These are phyloP conservation scores for Rosa persica DNA, from an alignment of 306 rosid genomes.

Conservation along the genomic window DNA sequence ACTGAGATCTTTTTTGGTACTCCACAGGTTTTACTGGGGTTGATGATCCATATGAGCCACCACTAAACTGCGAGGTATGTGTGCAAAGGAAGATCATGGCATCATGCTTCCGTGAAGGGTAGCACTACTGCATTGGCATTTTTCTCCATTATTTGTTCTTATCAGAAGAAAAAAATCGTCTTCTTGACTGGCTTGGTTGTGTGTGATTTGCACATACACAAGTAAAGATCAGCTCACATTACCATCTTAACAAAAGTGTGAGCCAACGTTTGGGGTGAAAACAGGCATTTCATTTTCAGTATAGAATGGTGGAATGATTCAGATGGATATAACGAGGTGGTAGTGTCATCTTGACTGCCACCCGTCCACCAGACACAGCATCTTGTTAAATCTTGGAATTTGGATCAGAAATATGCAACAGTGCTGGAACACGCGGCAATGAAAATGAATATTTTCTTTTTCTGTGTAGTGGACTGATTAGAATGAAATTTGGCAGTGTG, in stretches of 20 bases:
- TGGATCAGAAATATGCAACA: background rate
- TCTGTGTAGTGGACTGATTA: background rate
- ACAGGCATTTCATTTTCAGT: background rate
- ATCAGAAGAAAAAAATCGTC: background rate
- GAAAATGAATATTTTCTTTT: too few relatives aligned
- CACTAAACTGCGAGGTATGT: constrained; percentile 69
- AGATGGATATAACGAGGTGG: background rate
- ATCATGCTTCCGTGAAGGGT: background rate
- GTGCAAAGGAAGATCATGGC: constrained; percentile 6
- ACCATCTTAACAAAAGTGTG: background rate
- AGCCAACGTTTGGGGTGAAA: background rate
- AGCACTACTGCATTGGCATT: constrained; percentile 9
- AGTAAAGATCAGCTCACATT: background rate
- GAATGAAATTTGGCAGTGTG: background rate
- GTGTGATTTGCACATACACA: background rate
- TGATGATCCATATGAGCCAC: constrained; percentile 90
- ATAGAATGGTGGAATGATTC: background rate
- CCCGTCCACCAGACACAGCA: background rate
- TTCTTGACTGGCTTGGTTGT: background rate
- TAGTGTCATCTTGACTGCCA: background rate
- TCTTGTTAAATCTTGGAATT: background rate
- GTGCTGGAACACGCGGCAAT: background rate
- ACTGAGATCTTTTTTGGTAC: constrained; percentile 28
- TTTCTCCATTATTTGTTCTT: background rate
- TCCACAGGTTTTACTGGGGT: constrained; percentile 90